A percentile compares a stretch with the other conserved stretches of the same genome.
Evolutionary conservation across 2,329 filamentous ascomycete genomes (phyloP).

Genomic region (Cordyceps militaris): DNA sequence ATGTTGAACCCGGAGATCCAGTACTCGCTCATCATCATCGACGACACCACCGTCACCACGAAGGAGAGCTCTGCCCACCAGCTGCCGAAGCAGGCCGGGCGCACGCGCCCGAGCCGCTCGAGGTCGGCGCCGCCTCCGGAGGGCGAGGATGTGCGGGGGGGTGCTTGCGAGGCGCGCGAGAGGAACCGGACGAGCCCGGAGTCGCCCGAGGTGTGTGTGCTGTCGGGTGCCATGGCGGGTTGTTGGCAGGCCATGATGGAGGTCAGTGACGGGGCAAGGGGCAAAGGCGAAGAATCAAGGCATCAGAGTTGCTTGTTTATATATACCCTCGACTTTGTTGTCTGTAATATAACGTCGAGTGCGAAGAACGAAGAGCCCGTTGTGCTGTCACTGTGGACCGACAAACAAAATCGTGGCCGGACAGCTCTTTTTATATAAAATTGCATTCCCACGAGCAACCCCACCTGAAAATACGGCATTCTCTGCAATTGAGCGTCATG

Average conservation of each 20-base stretch:
- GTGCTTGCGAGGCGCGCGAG: neutral
- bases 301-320: too few relatives aligned
- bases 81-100: constrained; percentile 49
- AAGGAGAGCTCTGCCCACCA: constrained; percentile 54
- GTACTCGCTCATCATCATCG: constrained; percentile 63
- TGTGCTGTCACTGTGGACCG: too few relatives aligned
- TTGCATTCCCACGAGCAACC: too few relatives aligned
- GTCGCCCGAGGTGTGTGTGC: neutral
- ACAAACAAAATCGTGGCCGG: too few relatives aligned
- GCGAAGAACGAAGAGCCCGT: too few relatives aligned
- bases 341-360: too few relatives aligned
- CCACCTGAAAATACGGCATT: neutral
- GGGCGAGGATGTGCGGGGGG: neutral
- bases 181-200: neutral
- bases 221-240: constrained; percentile 11
- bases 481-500: neutral
- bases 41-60: constrained; percentile 53
- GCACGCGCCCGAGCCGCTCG: constrained; percentile 54
- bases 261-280: too few relatives aligned
- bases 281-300: neutral
- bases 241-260: constrained; percentile 5
- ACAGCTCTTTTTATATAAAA: neutral
- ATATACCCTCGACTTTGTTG: too few relatives aligned
- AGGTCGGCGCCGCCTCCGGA: constrained; percentile 34
- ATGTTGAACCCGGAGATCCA: constrained; percentile 72